Evolutionary conservation across 2,329 filamentous ascomycete species (phyloP).

Genomic region (Alternaria arborescens): DNA sequence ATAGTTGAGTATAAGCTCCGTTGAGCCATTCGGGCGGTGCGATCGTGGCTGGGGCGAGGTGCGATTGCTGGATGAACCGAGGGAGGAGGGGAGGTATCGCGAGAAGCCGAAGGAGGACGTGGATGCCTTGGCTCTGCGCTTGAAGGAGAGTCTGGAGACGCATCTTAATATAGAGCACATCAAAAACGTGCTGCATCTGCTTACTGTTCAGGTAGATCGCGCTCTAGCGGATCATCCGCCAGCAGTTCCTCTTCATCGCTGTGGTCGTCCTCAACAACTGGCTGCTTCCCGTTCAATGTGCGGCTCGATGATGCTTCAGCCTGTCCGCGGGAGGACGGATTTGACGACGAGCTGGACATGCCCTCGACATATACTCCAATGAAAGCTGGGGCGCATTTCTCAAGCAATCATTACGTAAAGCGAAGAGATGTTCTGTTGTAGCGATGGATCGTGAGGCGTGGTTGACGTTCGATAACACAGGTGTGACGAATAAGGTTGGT

Average conservation of each 20-base stretch:
- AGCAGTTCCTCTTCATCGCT: conserved; percentile 61
- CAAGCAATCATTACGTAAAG: conserved; percentile 32
- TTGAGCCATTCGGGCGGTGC: conserved; percentile 38
- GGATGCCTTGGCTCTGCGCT: conserved; percentile 68
- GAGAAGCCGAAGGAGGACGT: conserved; percentile 52
- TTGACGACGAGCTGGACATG: conserved; percentile 52
- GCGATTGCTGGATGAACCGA: conserved; percentile 40
- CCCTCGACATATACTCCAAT: conserved; percentile 43
- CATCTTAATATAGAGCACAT: not conserved
- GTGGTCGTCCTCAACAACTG: conserved; percentile 51
- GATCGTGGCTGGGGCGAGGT: conserved; percentile 40
- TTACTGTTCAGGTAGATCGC: conserved; percentile 58
- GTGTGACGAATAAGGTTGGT: conserved; percentile 16
- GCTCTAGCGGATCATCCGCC: conserved; percentile 65
- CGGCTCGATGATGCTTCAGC: conserved; percentile 59
- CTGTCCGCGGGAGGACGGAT: conserved; percentile 45
- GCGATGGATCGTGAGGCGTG: conserved; percentile 15
- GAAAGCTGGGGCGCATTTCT: conserved; percentile 36
- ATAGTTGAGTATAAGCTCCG: conserved; percentile 54
- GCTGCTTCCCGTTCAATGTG: conserved; percentile 44
- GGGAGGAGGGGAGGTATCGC: conserved; percentile 55
- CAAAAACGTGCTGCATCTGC: not conserved
- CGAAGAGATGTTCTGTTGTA: not conserved
- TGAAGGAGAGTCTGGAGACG: conserved; percentile 68
- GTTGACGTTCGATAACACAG: conserved; percentile 28